phyloP scores from a whole-genome alignment of 2,329 filamentous ascomycete genomes.

The Diaporthe sp. region DNA sequence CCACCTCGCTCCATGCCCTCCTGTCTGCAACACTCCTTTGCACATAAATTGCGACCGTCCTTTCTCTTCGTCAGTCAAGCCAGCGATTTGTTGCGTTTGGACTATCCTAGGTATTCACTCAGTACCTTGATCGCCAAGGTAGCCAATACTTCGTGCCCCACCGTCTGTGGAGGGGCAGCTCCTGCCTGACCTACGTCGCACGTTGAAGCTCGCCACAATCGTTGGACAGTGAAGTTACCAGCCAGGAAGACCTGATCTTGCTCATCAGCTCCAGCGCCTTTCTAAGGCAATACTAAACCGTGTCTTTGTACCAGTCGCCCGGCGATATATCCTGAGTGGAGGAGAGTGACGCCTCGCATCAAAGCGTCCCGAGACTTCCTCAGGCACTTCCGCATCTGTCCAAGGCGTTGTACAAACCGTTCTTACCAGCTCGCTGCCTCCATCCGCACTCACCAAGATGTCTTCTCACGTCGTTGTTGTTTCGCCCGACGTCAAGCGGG shows the following conservation, averaged over 20 bases:
- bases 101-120: neutral
- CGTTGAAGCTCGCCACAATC: neutral
- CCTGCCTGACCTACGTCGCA: neutral
- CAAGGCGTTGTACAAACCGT: constrained; percentile 3
- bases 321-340: neutral
- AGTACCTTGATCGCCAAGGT: neutral
- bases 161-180: constrained; percentile 8
- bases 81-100: too few relatives aligned
- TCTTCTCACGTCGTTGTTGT: constrained; percentile 90
- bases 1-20: neutral
- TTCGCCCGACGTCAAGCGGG: constrained; percentile 80
- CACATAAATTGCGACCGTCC: neutral
- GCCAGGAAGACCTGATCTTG: neutral
- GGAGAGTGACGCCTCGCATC: neutral
- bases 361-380: neutral
- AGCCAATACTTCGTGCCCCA: neutral
- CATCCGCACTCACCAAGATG: constrained; percentile 63
- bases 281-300: neutral
- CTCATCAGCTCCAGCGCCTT: too few relatives aligned
- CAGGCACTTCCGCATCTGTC: neutral
- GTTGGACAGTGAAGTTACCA: neutral
- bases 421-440: neutral
- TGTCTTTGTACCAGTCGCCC: neutral
- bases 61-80: neutral
- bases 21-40: neutral